Evolutionary conservation across 306 rosid genomes (phyloP), one percentile per base, ranked within the genome.

Genomic region (Lathyrus sativus): DNA sequence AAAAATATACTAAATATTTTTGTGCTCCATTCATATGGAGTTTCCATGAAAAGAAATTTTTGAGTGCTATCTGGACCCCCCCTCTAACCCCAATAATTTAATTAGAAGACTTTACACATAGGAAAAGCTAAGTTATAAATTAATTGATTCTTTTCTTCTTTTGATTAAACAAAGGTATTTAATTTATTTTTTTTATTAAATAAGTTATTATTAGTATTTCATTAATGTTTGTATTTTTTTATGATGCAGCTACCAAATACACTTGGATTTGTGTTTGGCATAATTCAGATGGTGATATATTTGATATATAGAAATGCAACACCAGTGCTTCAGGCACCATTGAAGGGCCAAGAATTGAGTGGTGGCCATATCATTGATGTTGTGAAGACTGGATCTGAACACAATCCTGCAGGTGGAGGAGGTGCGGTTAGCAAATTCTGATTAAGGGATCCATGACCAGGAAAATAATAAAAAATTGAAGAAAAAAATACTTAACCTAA

Each of bases 221-320:
- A 35, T 67, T 45, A 62, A 56, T 29, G 49, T 22, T 71, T 54
- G 10, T 4, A 12, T 37, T 62, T 67, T 79, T 79, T 18, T 22
- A 70, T 68, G 35, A 56, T 70, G 74, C 86, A 91, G 98, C 80
- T 93, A 0, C 99, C 99, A 35, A 93, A 93, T 33, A 75, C 87
- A 5, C 82, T 93, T 5, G 99, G 99, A 6, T 85, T 93, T 77
- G n/a, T 93, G 44, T 93, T 87, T 15, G 99, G 99, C 29, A 75
- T 88, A 45, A 83, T 77, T 49, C 99, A 93, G 78, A 93, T 93
- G 97, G 85, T 72, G 57, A 70, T 90, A 42, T 93, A 85, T 78
- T 0, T 75, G 44, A 75, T 93, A 12, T 88, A 81, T 88, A 90
- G 82, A 77, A 87, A 90, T 14, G 76, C 83, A 14, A 88, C 79